These are phyloP conservation scores for Drosera spatulata DNA, from an alignment of 179 eudicot species.

Conservation along the genomic window DNA sequence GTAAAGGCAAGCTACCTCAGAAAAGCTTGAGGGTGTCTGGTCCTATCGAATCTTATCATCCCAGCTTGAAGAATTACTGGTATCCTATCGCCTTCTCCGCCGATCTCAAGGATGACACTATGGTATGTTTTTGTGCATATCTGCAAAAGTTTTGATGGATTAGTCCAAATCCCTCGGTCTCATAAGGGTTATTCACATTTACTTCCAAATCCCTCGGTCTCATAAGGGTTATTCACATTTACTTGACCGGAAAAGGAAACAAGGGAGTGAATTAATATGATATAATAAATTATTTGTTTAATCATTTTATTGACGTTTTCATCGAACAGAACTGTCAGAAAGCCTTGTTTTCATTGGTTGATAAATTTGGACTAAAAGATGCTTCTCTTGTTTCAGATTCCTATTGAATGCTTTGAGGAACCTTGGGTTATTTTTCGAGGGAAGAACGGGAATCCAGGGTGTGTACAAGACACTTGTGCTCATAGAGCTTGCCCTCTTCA, in stretches of 20 bases:
- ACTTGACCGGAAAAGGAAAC: too few species aligned
- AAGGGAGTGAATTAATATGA: too few species aligned
- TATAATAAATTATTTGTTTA: too few species aligned
- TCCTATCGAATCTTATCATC: conserved; percentile 67
- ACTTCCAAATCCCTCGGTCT: too few species aligned
- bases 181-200: too few species aligned
- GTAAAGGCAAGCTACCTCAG: conserved; percentile 27
- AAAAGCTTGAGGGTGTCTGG: conserved; percentile 68
- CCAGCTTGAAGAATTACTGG: conserved; percentile 80
- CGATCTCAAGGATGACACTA: conserved; percentile 79
- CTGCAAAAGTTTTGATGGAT: too few species aligned
- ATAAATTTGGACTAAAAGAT: not conserved
- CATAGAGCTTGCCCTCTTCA: conserved; percentile 98
- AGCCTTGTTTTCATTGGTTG: too few species aligned
- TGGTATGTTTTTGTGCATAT: conserved; percentile 33
- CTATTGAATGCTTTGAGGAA: conserved; percentile 85
- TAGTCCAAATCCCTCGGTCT: too few species aligned
- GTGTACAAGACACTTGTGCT: conserved; percentile 87
- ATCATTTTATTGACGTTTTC: too few species aligned
- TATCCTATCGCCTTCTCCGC: conserved; percentile 86
- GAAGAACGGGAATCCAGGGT: conserved; percentile 80
- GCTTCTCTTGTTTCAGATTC: conserved; percentile 40
- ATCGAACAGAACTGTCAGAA: too few species aligned
- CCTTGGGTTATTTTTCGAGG: conserved; percentile 97
- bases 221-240: too few species aligned